Conservation (phyloP, 2,329 filamentous ascomycete species). For the Cyclaneusma minus region DNA sequence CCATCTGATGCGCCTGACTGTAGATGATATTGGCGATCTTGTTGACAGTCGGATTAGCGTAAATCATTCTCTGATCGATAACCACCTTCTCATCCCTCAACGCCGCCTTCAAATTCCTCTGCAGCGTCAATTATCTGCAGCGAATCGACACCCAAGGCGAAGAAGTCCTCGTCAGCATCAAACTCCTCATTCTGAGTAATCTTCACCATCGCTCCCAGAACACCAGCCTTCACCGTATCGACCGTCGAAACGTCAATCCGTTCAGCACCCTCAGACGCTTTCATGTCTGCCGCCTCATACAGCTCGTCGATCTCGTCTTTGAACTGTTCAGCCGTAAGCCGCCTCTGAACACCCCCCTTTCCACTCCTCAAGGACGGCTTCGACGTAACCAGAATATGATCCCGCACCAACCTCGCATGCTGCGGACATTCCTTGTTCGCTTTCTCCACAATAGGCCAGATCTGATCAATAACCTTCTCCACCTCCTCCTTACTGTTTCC, state of each 20-base stretch:
- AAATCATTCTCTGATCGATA: constrained; percentile 2
- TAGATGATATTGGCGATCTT: not conserved
- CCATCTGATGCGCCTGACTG: constrained; percentile 1
- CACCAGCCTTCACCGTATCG: not conserved
- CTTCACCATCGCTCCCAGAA: too few species aligned
- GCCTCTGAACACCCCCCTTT: constrained; percentile 23
- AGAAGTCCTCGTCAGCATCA: constrained; percentile 8
- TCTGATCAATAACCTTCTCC: constrained; percentile 6
- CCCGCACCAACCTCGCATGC: constrained; percentile 15
- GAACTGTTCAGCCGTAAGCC: constrained; percentile 15
- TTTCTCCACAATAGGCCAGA: constrained; percentile 18
- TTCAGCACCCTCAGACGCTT: too few species aligned
- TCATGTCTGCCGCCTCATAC: constrained; percentile 16
- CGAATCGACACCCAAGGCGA: constrained; percentile 12
- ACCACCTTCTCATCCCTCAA: too few species aligned
- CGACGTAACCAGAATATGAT: constrained; percentile 16
- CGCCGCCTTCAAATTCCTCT: too few species aligned
- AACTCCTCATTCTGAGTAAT: constrained; percentile 1
- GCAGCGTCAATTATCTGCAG: constrained; percentile 4
- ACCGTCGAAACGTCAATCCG: too few species aligned
- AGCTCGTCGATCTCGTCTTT: constrained; percentile 17
- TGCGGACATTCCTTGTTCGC: constrained; percentile 16
- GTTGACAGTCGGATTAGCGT: constrained; percentile 3
- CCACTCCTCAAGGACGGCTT: constrained; percentile 19
- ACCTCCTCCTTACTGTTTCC: too few species aligned